Conservation (phyloP, 306 rosid genomes). For the Vigna reflexopilosa region DNA sequence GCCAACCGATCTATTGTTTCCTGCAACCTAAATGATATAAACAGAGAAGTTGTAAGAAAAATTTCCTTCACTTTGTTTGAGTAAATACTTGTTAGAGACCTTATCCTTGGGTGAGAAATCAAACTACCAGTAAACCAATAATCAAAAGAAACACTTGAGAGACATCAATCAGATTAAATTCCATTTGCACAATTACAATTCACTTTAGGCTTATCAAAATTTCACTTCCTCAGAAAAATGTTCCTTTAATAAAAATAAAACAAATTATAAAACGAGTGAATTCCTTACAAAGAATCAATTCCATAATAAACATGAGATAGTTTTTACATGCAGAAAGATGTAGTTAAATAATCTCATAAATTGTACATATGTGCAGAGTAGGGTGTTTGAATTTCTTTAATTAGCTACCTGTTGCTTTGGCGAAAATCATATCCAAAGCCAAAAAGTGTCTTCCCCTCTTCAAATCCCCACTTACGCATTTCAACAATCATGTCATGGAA, state of each 20-base stretch:
- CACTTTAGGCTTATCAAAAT: constrained; percentile 19
- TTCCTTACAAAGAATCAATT: constrained; percentile 12
- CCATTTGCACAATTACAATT: constrained; percentile 13
- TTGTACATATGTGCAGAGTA: not conserved
- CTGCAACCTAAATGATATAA: constrained; percentile 67
- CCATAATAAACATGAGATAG: not conserved
- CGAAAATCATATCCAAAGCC: constrained; percentile 99
- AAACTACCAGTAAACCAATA: constrained; percentile 20
- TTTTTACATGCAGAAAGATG: constrained; percentile 3
- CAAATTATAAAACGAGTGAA: constrained; percentile 1
- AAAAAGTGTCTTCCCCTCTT: constrained; percentile 92
- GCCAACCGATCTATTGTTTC: constrained; percentile 84
- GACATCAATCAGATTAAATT: constrained; percentile 25
- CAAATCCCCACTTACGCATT: constrained; percentile 88
- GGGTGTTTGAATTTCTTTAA: not conserved
- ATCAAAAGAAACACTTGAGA: constrained; percentile 25
- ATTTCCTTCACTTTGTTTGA: constrained; percentile 5
- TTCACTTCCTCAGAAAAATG: constrained; percentile 31
- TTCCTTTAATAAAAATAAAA: constrained; percentile 19
- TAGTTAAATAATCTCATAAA: constrained; percentile 36
- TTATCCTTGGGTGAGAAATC: constrained; percentile 27
- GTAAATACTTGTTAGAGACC: constrained; percentile 14
- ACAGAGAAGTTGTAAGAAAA: constrained; percentile 22
- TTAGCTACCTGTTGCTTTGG: constrained; percentile 90
- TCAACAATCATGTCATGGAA: constrained; percentile 93